phyloP scores from a whole-genome alignment of 495 filamentous ascomycete genomes.

The Achaetomiella virescens region DNA sequence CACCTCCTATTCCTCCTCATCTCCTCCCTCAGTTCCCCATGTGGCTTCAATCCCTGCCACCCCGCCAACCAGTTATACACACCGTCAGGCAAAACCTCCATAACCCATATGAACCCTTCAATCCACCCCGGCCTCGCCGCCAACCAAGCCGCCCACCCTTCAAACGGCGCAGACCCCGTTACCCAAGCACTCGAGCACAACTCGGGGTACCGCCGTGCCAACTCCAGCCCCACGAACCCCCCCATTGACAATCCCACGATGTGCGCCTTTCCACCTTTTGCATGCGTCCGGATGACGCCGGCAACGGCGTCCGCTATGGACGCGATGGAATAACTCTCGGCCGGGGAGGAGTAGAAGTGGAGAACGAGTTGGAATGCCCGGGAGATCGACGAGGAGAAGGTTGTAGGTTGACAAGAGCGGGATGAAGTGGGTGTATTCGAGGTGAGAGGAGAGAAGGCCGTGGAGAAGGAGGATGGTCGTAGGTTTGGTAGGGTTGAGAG shows the following conservation, averaged over 20 bases:
- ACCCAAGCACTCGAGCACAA: conserved; percentile 22
- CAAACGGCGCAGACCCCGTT: conserved; percentile 25
- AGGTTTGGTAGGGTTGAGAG: background rate
- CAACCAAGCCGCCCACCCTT: conserved; percentile 17
- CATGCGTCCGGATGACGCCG: conserved; percentile 25
- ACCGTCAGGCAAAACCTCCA: background rate
- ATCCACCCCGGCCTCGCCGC: conserved; percentile 13
- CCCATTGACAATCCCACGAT: conserved; percentile 31
- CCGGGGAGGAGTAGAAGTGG: conserved; percentile 25
- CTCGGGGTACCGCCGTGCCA: conserved; percentile 23
- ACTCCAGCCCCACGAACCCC: conserved; percentile 11
- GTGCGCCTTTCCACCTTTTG: conserved; percentile 25
- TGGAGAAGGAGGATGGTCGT: conserved; percentile 33
- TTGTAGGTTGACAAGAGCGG: conserved; percentile 30
- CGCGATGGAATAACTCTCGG: conserved; percentile 20
- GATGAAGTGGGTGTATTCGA: conserved; percentile 28
- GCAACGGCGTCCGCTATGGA: conserved; percentile 24
- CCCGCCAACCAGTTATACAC: conserved; percentile 8
- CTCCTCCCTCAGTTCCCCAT: conserved; percentile 23
- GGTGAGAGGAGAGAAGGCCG: conserved; percentile 27
- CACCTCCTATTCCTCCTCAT: conserved; percentile 24
- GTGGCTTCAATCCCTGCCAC: conserved; percentile 6
- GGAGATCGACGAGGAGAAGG: conserved; percentile 30
- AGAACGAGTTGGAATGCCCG: too few species aligned
- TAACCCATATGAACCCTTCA: background rate